Evolutionary conservation across 2,329 filamentous ascomycete genomes (phyloP).

Genomic region (Orbilia ellipsospora): DNA sequence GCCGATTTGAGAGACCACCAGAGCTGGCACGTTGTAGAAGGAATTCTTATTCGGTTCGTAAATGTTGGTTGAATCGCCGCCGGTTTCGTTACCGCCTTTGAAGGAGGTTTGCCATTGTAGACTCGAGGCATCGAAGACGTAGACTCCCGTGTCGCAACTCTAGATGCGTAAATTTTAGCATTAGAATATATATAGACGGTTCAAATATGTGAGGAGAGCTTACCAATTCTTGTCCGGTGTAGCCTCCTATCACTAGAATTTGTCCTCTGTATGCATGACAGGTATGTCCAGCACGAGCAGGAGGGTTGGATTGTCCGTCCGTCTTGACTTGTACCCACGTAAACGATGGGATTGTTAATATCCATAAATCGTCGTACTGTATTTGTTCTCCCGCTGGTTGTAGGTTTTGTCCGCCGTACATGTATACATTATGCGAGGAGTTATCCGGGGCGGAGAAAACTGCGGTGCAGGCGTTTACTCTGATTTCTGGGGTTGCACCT

Average conservation of each 20-base stretch:
- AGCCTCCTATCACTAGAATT: conserved; percentile 82
- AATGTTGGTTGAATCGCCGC: conserved; percentile 66
- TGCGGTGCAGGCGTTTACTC: conserved; percentile 76
- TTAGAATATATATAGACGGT: background rate
- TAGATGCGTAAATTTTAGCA: background rate
- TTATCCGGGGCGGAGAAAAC: conserved; percentile 78
- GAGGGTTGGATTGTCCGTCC: conserved; percentile 64
- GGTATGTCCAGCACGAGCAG: conserved; percentile 76
- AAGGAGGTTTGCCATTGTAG: conserved; percentile 77
- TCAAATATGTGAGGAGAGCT: conserved; percentile 5
- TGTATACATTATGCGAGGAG: conserved; percentile 79
- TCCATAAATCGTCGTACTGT: conserved; percentile 80
- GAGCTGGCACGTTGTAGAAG: conserved; percentile 76
- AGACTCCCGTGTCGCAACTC: conserved; percentile 75
- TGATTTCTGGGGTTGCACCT: conserved; percentile 70
- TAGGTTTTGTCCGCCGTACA: conserved; percentile 81
- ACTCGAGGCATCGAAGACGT: conserved; percentile 79
- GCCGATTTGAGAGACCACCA: conserved; percentile 74
- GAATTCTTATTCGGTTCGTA: conserved; percentile 68
- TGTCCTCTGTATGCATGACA: conserved; percentile 83
- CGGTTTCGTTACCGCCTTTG: conserved; percentile 70
- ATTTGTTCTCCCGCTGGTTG: conserved; percentile 70
- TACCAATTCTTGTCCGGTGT: conserved; percentile 67
- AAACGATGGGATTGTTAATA: conserved; percentile 81
- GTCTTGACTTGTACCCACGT: conserved; percentile 77